phyloP scores from a whole-genome alignment of 2,329 filamentous ascomycete species.

The Stenocarpella maydis region DNA sequence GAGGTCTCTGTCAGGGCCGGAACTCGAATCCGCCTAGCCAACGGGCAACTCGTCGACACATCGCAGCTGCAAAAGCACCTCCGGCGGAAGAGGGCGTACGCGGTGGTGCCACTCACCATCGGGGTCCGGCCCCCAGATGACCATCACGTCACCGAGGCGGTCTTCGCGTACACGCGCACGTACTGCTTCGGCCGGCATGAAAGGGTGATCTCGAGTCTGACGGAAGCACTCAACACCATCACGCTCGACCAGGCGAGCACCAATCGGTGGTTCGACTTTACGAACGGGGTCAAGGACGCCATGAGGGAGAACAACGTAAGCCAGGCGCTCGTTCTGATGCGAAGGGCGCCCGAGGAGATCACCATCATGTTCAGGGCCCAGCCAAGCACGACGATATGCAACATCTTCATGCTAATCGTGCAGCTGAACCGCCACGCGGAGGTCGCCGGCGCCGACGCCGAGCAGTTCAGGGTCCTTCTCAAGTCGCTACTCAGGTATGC shows the following conservation, averaged over 20 bases:
- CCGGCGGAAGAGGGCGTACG: background rate
- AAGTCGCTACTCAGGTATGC: constrained; percentile 23
- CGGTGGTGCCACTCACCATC: background rate
- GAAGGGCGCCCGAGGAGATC: constrained; percentile 6
- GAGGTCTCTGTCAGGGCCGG: constrained; percentile 1
- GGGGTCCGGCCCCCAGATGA: background rate
- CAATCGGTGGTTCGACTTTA: constrained; percentile 9
- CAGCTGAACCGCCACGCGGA: background rate
- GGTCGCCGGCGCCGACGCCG: background rate
- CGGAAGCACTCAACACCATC: constrained; percentile 1
- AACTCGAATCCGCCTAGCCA: constrained; percentile 14
- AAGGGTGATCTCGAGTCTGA: background rate
- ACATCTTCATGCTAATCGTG: constrained; percentile 22
- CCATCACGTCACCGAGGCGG: constrained; percentile 13
- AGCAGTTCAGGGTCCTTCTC: constrained; percentile 18
- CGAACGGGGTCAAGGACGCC: background rate
- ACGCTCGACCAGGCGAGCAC: constrained; percentile 2
- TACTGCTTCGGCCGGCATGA: constrained; percentile 11
- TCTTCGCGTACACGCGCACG: constrained; percentile 23
- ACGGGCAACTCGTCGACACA: constrained; percentile 14
- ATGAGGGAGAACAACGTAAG: constrained; percentile 9
- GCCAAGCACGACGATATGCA: constrained; percentile 15
- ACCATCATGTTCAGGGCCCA: constrained; percentile 11
- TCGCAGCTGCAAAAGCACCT: constrained; percentile 13
- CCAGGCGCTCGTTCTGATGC: constrained; percentile 15